phyloP scores from a whole-genome alignment of 1,139 yeast genomes.

The Trichomonascaceae sp. region DNA sequence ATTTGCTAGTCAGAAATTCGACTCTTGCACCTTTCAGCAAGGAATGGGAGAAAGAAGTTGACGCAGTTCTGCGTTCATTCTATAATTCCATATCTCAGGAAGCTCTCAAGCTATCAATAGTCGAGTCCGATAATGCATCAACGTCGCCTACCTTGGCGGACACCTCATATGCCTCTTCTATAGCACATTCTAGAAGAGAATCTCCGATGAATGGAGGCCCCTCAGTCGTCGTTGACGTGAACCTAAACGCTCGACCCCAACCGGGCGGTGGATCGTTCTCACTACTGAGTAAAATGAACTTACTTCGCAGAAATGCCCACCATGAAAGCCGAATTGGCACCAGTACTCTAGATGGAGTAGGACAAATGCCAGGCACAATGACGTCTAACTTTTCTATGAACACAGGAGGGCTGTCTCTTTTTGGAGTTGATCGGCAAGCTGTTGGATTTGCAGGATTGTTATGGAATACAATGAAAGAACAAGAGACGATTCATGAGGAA shows the following conservation, averaged over 20 bases:
- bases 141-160: conserved; percentile 5
- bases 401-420: conserved; percentile 20
- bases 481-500: conserved; percentile 18
- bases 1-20: conserved; percentile 21
- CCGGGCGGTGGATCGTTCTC: conserved; percentile 14
- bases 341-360: conserved; percentile 14
- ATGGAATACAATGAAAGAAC: conserved; percentile 31
- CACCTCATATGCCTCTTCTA: conserved; percentile 1
- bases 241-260: conserved; percentile 4
- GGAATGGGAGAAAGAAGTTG: conserved; percentile 28
- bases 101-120: conserved; percentile 24
- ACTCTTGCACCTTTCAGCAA: conserved; percentile 18
- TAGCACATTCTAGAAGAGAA: neutral
- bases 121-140: conserved; percentile 12
- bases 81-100: conserved; percentile 27
- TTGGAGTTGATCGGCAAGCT: conserved; percentile 27
- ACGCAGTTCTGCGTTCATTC: conserved; percentile 23
- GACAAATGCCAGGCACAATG: conserved; percentile 25
- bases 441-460: conserved; percentile 34
- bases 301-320: conserved; percentile 18
- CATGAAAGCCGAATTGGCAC: conserved; percentile 24
- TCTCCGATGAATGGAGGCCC: conserved; percentile 1
- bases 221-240: conserved; percentile 5
- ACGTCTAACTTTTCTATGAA: conserved; percentile 29
- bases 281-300: conserved; percentile 22